Evolutionary conservation across 2,329 filamentous ascomycete species (phyloP).

Genomic region (Penicillium sp.): DNA sequence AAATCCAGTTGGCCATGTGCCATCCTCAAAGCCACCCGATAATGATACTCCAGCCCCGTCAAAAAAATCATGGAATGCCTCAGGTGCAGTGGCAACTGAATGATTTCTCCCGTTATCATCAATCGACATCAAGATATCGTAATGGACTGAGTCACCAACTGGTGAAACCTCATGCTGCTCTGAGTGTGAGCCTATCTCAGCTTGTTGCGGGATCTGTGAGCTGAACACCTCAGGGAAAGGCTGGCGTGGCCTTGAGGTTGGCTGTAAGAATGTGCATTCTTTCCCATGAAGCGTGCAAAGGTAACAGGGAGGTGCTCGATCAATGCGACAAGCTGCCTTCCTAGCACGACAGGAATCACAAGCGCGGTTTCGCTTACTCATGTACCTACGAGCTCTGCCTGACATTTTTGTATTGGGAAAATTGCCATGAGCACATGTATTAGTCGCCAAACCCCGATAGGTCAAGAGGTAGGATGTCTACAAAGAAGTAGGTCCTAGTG

Average conservation of each 20-base stretch:
- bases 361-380: conserved; percentile 1
- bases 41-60: neutral
- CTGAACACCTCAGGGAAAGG: neutral
- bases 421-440: neutral
- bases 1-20: neutral
- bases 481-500: no score
- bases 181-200: neutral
- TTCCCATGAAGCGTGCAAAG: conserved; percentile 2
- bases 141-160: neutral
- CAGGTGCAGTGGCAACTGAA: neutral
- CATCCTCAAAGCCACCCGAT: neutral
- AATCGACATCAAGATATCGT: neutral
- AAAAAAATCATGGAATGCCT: neutral
- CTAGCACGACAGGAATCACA: neutral
- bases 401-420: neutral
- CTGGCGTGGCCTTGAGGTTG: neutral
- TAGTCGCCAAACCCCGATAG: no score
- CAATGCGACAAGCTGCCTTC: conserved; percentile 3
- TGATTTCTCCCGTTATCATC: neutral
- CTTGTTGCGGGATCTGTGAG: neutral
- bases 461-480: no score
- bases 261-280: conserved; percentile 1
- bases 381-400: neutral
- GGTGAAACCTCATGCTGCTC: neutral
- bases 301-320: conserved; percentile 1